Conservation (phyloP, 1,284 basidiomycete genomes). For the Apiotrichum gracile region DNA sequence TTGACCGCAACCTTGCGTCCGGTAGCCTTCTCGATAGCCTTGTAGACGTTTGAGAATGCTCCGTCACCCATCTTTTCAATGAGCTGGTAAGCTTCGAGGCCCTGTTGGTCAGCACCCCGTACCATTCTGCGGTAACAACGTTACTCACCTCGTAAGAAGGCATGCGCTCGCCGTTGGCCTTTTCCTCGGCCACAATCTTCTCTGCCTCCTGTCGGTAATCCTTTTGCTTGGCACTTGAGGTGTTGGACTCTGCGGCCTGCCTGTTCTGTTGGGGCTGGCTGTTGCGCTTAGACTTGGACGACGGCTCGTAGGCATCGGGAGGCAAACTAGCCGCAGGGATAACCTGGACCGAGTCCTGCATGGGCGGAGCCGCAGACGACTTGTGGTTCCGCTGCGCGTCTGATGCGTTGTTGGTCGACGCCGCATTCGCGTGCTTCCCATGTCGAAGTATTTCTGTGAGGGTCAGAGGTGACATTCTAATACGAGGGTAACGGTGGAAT, state of each 20-base stretch:
- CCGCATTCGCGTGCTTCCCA: constrained; percentile 55
- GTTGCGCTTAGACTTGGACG: background rate
- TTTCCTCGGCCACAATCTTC: constrained; percentile 70
- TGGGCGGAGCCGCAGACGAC: background rate
- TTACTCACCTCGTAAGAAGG: constrained; percentile 59
- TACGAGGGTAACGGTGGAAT: background rate
- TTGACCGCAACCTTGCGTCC: constrained; percentile 90
- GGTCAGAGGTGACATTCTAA: background rate
- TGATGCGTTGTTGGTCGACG: background rate
- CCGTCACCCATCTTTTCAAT: constrained; percentile 96
- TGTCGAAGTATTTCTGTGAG: constrained; percentile 68
- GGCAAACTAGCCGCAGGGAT: background rate
- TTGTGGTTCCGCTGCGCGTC: constrained; percentile 13
- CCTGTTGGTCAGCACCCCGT: constrained; percentile 38
- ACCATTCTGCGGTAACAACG: background rate
- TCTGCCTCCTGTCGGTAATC: constrained; percentile 59
- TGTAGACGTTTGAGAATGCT: constrained; percentile 98
- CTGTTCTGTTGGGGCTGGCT: constrained; percentile 11
- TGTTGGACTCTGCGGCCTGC: background rate
- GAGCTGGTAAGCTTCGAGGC: constrained; percentile 74
- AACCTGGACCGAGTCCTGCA: background rate
- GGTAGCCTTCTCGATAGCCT: constrained; percentile 71
- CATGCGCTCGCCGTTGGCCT: constrained; percentile 67
- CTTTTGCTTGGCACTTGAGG: constrained; percentile 1
- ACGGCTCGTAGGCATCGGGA: background rate